These are phyloP conservation scores for Rhazya stricta DNA, from an alignment of 257 asterid genomes.

Conservation along the genomic window DNA sequence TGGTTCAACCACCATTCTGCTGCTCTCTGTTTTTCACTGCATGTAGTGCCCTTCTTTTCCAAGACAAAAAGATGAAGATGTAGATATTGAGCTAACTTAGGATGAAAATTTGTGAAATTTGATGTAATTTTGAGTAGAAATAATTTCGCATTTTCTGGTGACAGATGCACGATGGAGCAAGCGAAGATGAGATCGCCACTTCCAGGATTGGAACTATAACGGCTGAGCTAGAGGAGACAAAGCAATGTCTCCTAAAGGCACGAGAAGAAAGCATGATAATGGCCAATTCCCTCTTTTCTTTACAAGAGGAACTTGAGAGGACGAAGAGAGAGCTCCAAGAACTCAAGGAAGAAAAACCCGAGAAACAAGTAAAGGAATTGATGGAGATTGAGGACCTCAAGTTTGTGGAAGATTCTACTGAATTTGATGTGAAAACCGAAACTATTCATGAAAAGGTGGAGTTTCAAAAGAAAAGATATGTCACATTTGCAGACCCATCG, in stretches of 20 bases:
- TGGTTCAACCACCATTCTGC: no score
- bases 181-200: slow-evolving; percentile 1
- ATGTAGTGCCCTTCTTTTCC: no score
- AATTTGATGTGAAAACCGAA: slow-evolving; percentile 22
- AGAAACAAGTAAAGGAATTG: slow-evolving; percentile 16
- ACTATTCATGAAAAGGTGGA: slow-evolving; percentile 17
- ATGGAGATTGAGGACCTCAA: slow-evolving; percentile 44
- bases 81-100: no score
- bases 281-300: slow-evolving; percentile 53
- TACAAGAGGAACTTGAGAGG: slow-evolving; percentile 60
- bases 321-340: slow-evolving; percentile 57
- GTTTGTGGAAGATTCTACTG: slow-evolving; percentile 33
- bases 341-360: slow-evolving; percentile 25
- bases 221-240: slow-evolving; percentile 60
- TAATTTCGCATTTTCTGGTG: not conserved
- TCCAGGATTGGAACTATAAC: slow-evolving; percentile 12
- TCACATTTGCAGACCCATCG: slow-evolving; percentile 53
- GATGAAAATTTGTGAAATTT: no score
- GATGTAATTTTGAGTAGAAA: not conserved
- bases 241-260: slow-evolving; percentile 60
- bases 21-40: no score
- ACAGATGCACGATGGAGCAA: slow-evolving; percentile 45
- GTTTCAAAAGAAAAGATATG: slow-evolving; percentile 60
- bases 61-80: no score
- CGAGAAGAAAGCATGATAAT: slow-evolving; percentile 50